Evolutionary conservation across 108 stramenopile genomes (phyloP).

Genomic region (Schizochytrium sp.): DNA sequence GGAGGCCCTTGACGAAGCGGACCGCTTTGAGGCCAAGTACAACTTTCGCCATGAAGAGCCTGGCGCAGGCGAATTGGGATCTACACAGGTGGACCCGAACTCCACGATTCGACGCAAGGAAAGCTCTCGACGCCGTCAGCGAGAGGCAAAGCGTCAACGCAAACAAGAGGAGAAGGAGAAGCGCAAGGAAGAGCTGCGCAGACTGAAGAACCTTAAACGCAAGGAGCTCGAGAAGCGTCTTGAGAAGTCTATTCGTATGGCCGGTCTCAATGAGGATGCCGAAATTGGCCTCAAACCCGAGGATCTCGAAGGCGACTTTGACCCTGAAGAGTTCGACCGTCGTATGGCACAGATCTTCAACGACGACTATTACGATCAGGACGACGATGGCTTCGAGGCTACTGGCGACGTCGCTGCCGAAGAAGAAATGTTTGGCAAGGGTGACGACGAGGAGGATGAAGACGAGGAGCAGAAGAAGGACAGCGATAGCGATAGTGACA

Average conservation of each 20-base stretch:
- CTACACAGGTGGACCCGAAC: constrained; percentile 66
- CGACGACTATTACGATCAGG: constrained; percentile 91
- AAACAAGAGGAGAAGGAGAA: constrained; percentile 92
- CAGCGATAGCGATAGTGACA: constrained; percentile 70
- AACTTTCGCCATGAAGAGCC: constrained; percentile 99
- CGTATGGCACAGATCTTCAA: constrained; percentile 88
- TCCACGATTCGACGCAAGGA: constrained; percentile 90
- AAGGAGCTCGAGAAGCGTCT: constrained; percentile 83
- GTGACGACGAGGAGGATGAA: constrained; percentile 59
- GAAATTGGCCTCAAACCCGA: constrained; percentile 76
- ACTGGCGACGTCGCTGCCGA: constrained; percentile 45
- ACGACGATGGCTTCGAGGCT: constrained; percentile 77
- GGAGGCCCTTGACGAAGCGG: constrained; percentile 88
- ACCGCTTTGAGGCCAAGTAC: constrained; percentile 96
- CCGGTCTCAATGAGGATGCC: constrained; percentile 35
- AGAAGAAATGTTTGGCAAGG: constrained; percentile 46
- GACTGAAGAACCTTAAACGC: constrained; percentile 93
- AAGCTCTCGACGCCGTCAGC: constrained; percentile 87
- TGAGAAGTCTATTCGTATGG: constrained; percentile 82
- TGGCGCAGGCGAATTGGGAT: constrained; percentile 71
- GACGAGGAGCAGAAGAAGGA: constrained; percentile 28
- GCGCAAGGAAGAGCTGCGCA: constrained; percentile 92
- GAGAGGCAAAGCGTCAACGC: constrained; percentile 86
- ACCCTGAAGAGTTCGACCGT: constrained; percentile 90
- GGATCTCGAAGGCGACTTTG: constrained; percentile 94